Conservation (phyloP, 257 asterid species). For the Asclepias syriaca region DNA sequence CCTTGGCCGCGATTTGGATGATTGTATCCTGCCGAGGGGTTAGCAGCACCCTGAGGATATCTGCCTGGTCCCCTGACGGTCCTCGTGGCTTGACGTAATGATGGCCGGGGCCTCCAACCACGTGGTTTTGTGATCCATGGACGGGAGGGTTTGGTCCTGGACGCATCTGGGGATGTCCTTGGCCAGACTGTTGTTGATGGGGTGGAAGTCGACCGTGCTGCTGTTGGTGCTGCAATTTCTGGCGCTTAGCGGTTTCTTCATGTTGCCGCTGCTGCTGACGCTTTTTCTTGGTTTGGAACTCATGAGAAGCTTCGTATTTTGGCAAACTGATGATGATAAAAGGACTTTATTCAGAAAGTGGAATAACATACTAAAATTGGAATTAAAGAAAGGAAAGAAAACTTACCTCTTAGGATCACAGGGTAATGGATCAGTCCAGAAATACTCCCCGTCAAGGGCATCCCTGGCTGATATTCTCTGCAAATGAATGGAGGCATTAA, state of each 20-base stretch:
- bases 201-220: constrained; percentile 69
- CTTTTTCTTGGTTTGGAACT: constrained; percentile 88
- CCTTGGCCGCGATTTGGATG: constrained; percentile 76
- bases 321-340: constrained; percentile 48
- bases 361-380: neutral
- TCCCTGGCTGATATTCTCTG: constrained; percentile 88
- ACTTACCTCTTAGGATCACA: constrained; percentile 79
- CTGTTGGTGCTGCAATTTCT: constrained; percentile 61
- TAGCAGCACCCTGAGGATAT: constrained; percentile 63
- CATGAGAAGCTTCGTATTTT: constrained; percentile 79
- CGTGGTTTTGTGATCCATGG: constrained; percentile 56
- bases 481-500: neutral
- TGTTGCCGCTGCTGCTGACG: constrained; percentile 80
- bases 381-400: neutral
- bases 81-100: constrained; percentile 71
- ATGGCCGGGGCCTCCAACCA: constrained; percentile 56
- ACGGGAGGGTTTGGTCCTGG: constrained; percentile 51
- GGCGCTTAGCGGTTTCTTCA: constrained; percentile 71
- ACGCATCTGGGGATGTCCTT: constrained; percentile 59
- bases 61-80: constrained; percentile 82
- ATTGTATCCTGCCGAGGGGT: constrained; percentile 68
- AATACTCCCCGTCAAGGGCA: constrained; percentile 84
- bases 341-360: neutral
- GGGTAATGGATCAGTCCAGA: constrained; percentile 87
- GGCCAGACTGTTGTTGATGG: constrained; percentile 66